Evolutionary conservation across 1,284 basidiomycete genomes (phyloP), one percentile per base, ranked within the genome.

Genomic region (Moesziomyces sp.): DNA sequence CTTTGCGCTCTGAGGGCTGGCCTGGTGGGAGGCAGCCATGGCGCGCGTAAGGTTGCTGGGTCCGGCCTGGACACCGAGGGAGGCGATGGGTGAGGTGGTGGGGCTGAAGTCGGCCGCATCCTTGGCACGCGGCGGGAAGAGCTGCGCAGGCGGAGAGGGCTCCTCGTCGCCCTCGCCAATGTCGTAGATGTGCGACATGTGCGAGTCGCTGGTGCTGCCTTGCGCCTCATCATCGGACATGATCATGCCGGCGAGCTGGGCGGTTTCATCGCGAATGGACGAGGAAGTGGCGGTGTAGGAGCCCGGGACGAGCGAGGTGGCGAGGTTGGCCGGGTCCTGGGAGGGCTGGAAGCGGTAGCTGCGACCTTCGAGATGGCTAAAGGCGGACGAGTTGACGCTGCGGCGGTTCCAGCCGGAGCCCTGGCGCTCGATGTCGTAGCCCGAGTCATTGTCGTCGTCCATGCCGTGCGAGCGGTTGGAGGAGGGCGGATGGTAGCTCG

Each of bases 261-360:
- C 82, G 0, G 82, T 83, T 11, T 74, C 67, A 40, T 77, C 80
- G 8, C 82, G 73, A 35, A 83, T 83, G 4, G 74, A 74, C 18
- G 68, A 66, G 5, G 67, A 73, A 4, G 78, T 81, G 11, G 81
- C 82, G 7, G 82, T 80, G 60, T 80, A 83, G 5, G 78, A 76
- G 42, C 73, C 69, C 1, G 77, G 71, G 0, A 70, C 56, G 18
- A 76, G 26, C 2, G 74, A 61, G 13, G 54, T 61, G 38, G 30
- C 62, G 18, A 66, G 44, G 24, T 43, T 49, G 30, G 19, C 33
- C 9, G 58, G 11, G 46, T 78, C 76, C 24, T 75, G 62, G 9
- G 59, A 52, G 18, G 47, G 71, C 47, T 74, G 71, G 26, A 69
- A 74, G 8, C 71, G 65, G 47, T 81, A 78, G 59, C 78, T 82